Evolutionary conservation across 2,329 filamentous ascomycete species (phyloP), one percentile per base, ranked within the genome.

Genomic region (Teratosphaeria nubilosa): DNA sequence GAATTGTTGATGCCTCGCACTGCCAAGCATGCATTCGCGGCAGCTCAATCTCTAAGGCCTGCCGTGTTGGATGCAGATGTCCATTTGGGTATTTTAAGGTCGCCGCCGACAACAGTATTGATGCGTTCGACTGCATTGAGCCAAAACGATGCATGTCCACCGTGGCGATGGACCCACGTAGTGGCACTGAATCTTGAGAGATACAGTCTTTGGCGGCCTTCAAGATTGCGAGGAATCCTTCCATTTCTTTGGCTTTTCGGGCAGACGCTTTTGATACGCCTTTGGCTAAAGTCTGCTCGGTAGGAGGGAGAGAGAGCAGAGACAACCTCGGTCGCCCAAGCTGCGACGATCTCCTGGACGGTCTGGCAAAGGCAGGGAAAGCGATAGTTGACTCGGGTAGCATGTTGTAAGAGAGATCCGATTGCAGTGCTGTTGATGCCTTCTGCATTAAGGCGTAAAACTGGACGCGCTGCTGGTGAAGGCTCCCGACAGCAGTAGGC

Each of bases 341-440:
- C 24, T 45, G 45, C 24, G 54, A 55, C 24, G 13, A 41, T 32
- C 25, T 22, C 45, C 56, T 57, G 1, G 51, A 53, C 41, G 22
- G 31, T 53, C 16, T 34, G 55, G 34, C 2, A 25, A 92, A 78
- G 0, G 89, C 85, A 1, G 91, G 90, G 60, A 92, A 87, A 0
- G 91, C 95, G 27, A 96, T 85, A 0, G 91, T 96, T 0, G 94
- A 96, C 67, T 99, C 94, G 52, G 92, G 89, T 30, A 69, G 53
- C 5, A 64, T 60, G 41, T 64, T 68, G 60, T 66, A 69, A 1
- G 80, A 74, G 13, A 85, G 78, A 37, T 81, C 78, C 0, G 87
- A 85, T 53, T 81, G 77, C 9, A 88, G 82, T n/a, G 81, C 83
- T 59, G 27, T 50, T 10, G 31, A 41, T 53, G 52, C 60, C 51